Conservation (phyloP, 305 asterid species). For the Fraxinus velutina region DNA sequence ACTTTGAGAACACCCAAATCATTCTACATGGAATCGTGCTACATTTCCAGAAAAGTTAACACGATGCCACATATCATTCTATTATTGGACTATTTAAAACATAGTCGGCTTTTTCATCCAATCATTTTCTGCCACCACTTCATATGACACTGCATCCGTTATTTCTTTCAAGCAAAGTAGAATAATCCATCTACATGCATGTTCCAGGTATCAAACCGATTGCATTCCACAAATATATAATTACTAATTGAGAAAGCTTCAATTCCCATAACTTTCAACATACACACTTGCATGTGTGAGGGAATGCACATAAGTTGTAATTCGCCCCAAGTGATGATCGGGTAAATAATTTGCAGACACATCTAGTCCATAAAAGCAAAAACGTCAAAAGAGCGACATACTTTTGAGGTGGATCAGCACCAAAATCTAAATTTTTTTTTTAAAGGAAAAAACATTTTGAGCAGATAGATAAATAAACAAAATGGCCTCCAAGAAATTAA, state of each 20-base stretch:
- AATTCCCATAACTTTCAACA: background rate
- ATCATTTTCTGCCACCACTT: too few species aligned
- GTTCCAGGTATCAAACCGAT: background rate
- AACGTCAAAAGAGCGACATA: background rate
- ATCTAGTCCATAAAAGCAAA: background rate
- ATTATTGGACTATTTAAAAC: too few species aligned
- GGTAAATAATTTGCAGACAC: background rate
- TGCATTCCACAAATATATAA: background rate
- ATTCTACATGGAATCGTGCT: background rate
- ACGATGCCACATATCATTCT: too few species aligned
- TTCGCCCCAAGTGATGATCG: background rate
- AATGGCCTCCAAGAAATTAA: background rate
- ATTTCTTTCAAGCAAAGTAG: too few species aligned
- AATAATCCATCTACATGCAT: too few species aligned
- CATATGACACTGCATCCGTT: too few species aligned
- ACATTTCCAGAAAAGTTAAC: too few species aligned
- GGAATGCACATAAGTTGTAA: background rate
- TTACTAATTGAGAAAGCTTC: background rate
- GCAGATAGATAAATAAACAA: background rate
- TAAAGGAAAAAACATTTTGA: background rate
- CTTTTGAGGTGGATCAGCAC: background rate
- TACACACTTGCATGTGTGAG: background rate
- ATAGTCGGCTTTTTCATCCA: too few species aligned
- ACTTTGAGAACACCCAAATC: background rate
- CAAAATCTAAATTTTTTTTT: background rate